Conservation (phyloP, 2,329 filamentous ascomycete species). For the Diaporthe batatas region DNA sequence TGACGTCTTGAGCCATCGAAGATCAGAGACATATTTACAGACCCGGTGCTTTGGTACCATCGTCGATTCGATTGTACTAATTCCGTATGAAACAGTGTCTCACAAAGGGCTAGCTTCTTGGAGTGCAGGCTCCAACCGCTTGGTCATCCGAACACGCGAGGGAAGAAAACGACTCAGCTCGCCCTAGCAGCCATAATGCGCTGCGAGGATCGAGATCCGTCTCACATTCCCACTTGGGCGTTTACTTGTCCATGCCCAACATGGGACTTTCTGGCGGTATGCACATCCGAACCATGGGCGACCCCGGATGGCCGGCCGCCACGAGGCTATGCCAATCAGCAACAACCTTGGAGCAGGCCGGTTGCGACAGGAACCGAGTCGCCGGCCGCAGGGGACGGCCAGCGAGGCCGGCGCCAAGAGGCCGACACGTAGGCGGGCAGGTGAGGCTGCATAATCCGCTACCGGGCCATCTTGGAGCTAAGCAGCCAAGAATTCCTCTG, state of each 20-base stretch:
- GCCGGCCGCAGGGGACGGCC: conserved; percentile 11
- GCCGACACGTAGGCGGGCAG: conserved; percentile 21
- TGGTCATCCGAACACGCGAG: background rate
- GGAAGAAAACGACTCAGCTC: background rate
- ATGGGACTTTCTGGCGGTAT: conserved; percentile 11
- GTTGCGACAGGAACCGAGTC: conserved; percentile 10
- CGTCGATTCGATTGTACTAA: conserved; percentile 10
- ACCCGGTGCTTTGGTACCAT: background rate
- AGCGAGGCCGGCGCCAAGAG: conserved; percentile 20
- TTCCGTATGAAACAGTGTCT: background rate
- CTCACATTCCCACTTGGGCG: conserved; percentile 1
- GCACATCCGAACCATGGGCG: background rate
- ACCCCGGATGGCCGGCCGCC: background rate
- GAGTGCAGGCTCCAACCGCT: background rate
- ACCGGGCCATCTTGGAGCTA: conserved; percentile 18
- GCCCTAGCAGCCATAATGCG: conserved; percentile 4
- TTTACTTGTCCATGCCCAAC: conserved; percentile 18
- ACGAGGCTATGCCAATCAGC: conserved; percentile 24
- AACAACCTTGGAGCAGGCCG: conserved; percentile 23
- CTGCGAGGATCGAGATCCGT: conserved; percentile 6
- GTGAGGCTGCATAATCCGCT: conserved; percentile 33
- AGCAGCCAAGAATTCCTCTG: conserved; percentile 1
- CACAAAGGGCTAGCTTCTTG: background rate
- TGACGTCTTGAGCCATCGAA: background rate
- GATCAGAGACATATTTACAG: background rate